Evolutionary conservation across 768 basidiomycete species (phyloP), one percentile per base, ranked within the genome.

Genomic region (Russula foetens): DNA sequence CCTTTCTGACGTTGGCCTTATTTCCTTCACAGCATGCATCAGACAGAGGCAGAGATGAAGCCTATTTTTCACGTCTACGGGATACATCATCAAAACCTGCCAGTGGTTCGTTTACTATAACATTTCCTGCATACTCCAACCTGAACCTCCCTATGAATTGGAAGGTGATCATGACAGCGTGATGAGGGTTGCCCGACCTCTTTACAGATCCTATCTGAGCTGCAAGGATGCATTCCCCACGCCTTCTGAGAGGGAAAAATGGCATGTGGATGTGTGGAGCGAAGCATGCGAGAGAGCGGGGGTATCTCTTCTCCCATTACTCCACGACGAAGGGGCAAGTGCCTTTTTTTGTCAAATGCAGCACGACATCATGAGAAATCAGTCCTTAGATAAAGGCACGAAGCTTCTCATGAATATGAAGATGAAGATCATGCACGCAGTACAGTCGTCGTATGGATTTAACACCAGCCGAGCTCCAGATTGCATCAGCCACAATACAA

Each of bases 171-270:
- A 12, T 26, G 44, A 33, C 7, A 21, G 17, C 5, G 48, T 47
- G n/a, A 41, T 19, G 1, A 29, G 15, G 14, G 31, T 48, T 14
- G 61, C 61, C 2, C 45, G 38, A 26, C 12, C 45, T 14, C 51
- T 58, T 12, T 53, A 41, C 31, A 35, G 61, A n/a, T 43, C 35
- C 21, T 23, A 48, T 14, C 44, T 58, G 6, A 35, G 23, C 31
- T 62, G 61, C 39, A 53, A 44, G 19, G 38, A 58, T 15, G 51
- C 61, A 7, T 62, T 62, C 41, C 56, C 35, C 35, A 11, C 61
- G 1, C 21, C 50, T 5, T 9, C 35, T 14, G 2, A 33, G 19
- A 47, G 28, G 28, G n/a, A 7, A 0, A n/a, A 43, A 2, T 53
- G 56, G 56, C 23, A 3, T 17, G 21, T 1, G 15, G n/a, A 6